Evolutionary conservation across 176 grass and related monocot species (phyloP), one percentile per base, ranked within the genome.

Genomic region (Oryza nivara): DNA sequence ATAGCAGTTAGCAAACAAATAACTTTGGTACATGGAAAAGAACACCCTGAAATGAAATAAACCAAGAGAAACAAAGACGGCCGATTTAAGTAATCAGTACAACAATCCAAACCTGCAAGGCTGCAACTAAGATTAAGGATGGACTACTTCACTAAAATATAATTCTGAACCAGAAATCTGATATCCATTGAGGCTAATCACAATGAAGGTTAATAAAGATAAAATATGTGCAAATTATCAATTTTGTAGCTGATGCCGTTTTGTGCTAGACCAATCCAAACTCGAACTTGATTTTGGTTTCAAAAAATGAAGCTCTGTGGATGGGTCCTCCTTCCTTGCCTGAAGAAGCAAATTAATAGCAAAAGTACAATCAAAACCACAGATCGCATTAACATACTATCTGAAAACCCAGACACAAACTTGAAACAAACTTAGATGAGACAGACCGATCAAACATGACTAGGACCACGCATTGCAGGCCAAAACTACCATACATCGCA

Each of bases 41-140:
- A 76, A 64, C 40, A 70, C 28, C 65, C 28, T 28, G 28, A 28
- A 28, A 28, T 61, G 22, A 16, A 1, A 76, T 78, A 23, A 65
- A 32, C 43, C 52, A 11, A 78, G 17, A 83, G 74, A 78, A 47
- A 72, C n/a, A 73, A 56, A 73, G 68, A 12, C 20, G 30, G 69
- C 28, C 15, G 14, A 72, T n/a, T 16, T 0, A 83, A 77, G 28
- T 48, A 82, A 63, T 44, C 52, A 58, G 5, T 76, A 63, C 28
- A 82, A 15, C 23, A 64, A 66, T 77, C 43, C 30, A 86, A 44
- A 12, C 52, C 23, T n/a, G 38, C 20, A 86, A 44, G 17, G 34
- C 23, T n/a, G 38, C 26, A 32, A 46, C 22, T 17, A 17, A 41
- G 63, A 47, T 46, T 0, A 19, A 81, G 65, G 77, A 17, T 36